These are phyloP conservation scores for Aplosporella prunicola DNA, from an alignment of 2,329 filamentous ascomycete genomes.

Conservation along the genomic window DNA sequence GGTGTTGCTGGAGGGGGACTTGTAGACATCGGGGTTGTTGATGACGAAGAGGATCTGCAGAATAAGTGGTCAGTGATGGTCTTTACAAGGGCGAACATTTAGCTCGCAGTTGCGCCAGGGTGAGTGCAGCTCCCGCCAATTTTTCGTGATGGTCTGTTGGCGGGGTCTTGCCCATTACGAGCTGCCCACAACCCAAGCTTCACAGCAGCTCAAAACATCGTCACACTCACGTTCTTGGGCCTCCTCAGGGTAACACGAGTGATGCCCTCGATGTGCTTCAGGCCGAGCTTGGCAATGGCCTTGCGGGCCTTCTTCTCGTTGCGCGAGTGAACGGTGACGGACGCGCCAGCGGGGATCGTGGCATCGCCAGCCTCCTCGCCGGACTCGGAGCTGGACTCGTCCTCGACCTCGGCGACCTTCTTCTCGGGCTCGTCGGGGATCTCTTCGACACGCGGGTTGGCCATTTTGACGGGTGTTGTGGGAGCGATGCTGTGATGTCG, in stretches of 20 bases:
- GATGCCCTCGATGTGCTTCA: constrained; percentile 94
- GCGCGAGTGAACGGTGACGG: constrained; percentile 88
- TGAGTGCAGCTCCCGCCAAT: background rate
- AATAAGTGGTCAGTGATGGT: constrained; percentile 9
- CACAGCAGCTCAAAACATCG: no score
- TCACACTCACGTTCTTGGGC: constrained; percentile 91
- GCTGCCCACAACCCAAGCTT: no score
- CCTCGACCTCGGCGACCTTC: constrained; percentile 68
- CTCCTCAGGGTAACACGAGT: constrained; percentile 95
- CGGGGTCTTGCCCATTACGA: no score
- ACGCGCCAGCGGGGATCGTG: constrained; percentile 71
- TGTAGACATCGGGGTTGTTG: constrained; percentile 99
- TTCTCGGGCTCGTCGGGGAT: constrained; percentile 75
- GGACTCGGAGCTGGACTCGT: constrained; percentile 62
- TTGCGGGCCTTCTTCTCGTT: constrained; percentile 99
- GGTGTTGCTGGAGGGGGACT: constrained; percentile 97
- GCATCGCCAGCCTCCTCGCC: constrained; percentile 60
- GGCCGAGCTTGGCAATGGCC: constrained; percentile 95
- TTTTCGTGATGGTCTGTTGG: no score
- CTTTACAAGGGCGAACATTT: no score
- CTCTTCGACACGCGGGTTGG: constrained; percentile 96
- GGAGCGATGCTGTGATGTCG: constrained; percentile 18
- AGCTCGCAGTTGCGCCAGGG: background rate
- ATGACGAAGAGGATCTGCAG: constrained; percentile 95
- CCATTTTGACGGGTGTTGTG: constrained; percentile 56